These are phyloP conservation scores for Hygrophorus russula DNA, from an alignment of 768 basidiomycete genomes.

Conservation along the genomic window DNA sequence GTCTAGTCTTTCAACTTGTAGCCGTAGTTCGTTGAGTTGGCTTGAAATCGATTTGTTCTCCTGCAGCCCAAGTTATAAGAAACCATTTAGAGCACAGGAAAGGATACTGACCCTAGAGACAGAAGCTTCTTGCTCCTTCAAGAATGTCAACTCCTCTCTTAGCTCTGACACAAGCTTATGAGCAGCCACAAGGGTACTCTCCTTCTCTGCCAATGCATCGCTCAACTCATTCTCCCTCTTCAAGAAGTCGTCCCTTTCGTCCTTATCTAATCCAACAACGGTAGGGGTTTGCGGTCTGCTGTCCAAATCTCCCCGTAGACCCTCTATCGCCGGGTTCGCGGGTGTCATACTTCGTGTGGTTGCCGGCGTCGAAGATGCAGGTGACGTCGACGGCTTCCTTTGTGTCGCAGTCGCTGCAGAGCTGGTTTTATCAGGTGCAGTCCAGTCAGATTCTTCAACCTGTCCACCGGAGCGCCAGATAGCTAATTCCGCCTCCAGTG, in stretches of 20 bases:
- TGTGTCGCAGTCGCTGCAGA: conserved; percentile 39
- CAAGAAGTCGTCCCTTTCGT: conserved; percentile 96
- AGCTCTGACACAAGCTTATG: conserved; percentile 85
- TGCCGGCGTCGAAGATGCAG: conserved; percentile 36
- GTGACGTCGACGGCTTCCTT: conserved; percentile 58
- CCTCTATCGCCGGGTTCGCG: conserved; percentile 61
- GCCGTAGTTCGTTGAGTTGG: conserved; percentile 84
- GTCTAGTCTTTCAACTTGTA: conserved; percentile 85
- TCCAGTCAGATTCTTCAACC: conserved; percentile 81
- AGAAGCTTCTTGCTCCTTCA: conserved; percentile 82
- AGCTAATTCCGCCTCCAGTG: conserved; percentile 83
- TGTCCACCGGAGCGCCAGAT: conserved; percentile 82
- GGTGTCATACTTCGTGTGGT: conserved; percentile 56
- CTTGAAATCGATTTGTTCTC: conserved; percentile 93
- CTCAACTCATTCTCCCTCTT: conserved; percentile 93
- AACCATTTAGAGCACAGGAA: conserved; percentile 1
- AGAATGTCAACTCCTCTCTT: conserved; percentile 77
- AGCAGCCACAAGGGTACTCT: conserved; percentile 65
- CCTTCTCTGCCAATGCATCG: conserved; percentile 87
- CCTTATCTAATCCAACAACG: conserved; percentile 80
- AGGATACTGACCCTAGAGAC: conserved; percentile 51
- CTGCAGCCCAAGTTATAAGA: conserved; percentile 22
- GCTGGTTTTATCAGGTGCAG: conserved; percentile 41
- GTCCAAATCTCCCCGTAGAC: conserved; percentile 59
- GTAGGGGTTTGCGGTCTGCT: conserved; percentile 91